phyloP scores from a whole-genome alignment of 1,139 yeast species.

The Protomyces pachydermus region DNA sequence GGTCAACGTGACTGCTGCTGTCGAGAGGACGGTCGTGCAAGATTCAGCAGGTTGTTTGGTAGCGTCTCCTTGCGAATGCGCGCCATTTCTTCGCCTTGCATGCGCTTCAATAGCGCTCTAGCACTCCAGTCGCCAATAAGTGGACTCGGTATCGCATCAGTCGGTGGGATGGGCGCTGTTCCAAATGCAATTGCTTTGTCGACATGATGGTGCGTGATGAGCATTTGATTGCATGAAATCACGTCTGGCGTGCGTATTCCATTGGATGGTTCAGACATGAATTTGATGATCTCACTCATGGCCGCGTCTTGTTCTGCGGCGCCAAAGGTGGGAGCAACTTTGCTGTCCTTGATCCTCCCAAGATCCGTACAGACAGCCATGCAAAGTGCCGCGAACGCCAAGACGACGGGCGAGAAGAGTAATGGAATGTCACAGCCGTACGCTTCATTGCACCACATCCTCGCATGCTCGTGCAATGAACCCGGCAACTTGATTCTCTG shows the following conservation, averaged over 20 bases:
- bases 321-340: background rate
- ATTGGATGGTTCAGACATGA: background rate
- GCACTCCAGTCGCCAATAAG: background rate
- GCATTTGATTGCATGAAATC: background rate
- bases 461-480: slow-evolving; percentile 36
- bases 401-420: slow-evolving; percentile 82
- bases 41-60: background rate
- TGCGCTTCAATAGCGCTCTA: background rate
- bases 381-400: slow-evolving; percentile 75
- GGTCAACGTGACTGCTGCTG: background rate
- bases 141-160: background rate
- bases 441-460: slow-evolving; percentile 88
- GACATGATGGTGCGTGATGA: background rate
- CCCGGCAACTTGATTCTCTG: background rate
- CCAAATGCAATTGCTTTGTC: background rate
- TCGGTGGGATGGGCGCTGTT: background rate
- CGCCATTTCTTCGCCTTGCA: background rate
- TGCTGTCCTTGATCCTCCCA: background rate
- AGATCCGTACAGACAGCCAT: background rate
- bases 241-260: background rate
- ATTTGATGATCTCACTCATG: background rate
- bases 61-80: background rate
- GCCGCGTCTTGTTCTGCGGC: background rate
- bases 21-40: background rate
- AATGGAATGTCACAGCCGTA: slow-evolving; percentile 81